Evolutionary conservation across 2,329 filamentous ascomycete species (phyloP).

Genomic region (Fusarium chuoi): DNA sequence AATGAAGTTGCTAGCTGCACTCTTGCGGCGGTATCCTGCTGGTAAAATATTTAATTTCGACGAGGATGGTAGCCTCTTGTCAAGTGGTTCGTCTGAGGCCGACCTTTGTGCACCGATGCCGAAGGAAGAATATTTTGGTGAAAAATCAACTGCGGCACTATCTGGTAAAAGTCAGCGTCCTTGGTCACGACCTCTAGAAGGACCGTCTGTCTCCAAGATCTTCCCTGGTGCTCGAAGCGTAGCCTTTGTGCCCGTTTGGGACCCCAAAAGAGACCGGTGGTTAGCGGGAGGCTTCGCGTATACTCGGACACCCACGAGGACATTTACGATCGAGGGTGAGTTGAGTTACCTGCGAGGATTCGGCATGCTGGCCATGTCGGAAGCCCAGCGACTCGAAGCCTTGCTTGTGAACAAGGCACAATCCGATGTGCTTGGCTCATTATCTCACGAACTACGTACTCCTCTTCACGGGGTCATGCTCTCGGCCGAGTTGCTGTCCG

Average conservation of each 20-base stretch:
- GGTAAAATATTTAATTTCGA: conserved; percentile 60
- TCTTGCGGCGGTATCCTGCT: conserved; percentile 57
- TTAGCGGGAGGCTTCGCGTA: conserved; percentile 62
- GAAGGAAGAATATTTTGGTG: background rate
- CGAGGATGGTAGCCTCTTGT: conserved; percentile 49
- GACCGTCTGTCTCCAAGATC: conserved; percentile 42
- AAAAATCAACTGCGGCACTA: background rate
- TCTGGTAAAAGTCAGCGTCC: background rate
- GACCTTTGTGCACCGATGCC: conserved; percentile 14
- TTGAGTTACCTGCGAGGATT: conserved; percentile 63
- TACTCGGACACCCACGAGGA: conserved; percentile 55
- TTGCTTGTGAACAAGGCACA: conserved; percentile 58
- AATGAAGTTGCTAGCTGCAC: conserved; percentile 51
- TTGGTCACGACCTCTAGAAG: conserved; percentile 15
- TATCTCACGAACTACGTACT: conserved; percentile 70
- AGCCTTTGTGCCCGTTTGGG: conserved; percentile 61
- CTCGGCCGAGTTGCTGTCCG: conserved; percentile 62
- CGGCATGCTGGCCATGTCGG: conserved; percentile 65
- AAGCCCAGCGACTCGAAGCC: conserved; percentile 59
- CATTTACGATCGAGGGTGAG: conserved; percentile 59
- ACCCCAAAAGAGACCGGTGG: conserved; percentile 57
- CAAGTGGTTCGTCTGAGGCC: conserved; percentile 48
- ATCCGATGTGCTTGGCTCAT: conserved; percentile 67
- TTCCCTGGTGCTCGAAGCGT: conserved; percentile 59
- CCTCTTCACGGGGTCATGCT: conserved; percentile 70